Percentiles rank a stretch among this genome's conserved stretches.
Evolutionary conservation across 805 yeast species (phyloP).

Genomic region (Kregervanrija fluxuum): DNA sequence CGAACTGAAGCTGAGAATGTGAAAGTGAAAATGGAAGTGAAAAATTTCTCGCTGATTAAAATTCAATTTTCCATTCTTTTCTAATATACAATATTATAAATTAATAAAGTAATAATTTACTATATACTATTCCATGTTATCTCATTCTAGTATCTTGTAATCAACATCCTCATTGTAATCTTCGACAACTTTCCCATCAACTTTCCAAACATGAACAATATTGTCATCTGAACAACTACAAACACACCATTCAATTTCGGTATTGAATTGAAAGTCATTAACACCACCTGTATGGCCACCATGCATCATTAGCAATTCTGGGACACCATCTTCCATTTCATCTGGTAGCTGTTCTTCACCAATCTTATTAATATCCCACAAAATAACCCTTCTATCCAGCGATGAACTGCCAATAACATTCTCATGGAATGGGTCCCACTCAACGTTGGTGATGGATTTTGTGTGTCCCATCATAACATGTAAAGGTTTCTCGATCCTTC

Average conservation of each 20-base stretch:
- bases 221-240: conserved; percentile 60
- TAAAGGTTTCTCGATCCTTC: conserved; percentile 36
- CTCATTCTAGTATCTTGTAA: no score
- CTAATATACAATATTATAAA: no score
- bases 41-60: no score
- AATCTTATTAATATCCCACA: conserved; percentile 75
- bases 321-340: conserved; percentile 86
- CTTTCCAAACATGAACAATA: conserved; percentile 54
- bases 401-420: conserved; percentile 75
- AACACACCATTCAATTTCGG: conserved; percentile 67
- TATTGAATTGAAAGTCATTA: conserved; percentile 66
- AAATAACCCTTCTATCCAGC: conserved; percentile 65
- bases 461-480: conserved; percentile 81
- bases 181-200: conserved; percentile 27
- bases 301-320: conserved; percentile 85
- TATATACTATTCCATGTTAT: no score
- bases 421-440: conserved; percentile 72
- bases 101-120: no score
- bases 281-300: conserved; percentile 83
- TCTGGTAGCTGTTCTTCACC: conserved; percentile 84
- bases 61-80: no score
- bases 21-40: no score
- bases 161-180: conserved; percentile 11
- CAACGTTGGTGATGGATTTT: conserved; percentile 60
- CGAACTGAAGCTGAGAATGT: no score